A percentile compares a stretch with the other conserved stretches of the same genome.
phyloP scores from a whole-genome alignment of 768 basidiomycete species.

The Mycena belliarum region DNA sequence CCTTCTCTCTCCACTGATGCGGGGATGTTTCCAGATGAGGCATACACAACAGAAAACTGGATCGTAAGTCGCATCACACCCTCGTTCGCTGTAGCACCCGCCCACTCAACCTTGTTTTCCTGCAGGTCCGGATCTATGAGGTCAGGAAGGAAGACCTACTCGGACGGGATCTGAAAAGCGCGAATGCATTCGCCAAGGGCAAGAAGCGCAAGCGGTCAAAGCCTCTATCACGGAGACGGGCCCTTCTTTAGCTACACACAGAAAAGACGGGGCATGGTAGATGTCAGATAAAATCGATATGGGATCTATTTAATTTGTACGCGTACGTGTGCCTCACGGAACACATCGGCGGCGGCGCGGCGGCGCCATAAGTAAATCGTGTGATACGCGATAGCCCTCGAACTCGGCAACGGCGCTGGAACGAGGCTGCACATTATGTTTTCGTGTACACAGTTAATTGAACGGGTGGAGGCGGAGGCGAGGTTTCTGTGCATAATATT shows the following conservation, averaged over 20 bases:
- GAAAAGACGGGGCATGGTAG: background rate
- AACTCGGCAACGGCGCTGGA: background rate
- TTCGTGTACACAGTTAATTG: background rate
- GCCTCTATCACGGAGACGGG: conserved; percentile 61
- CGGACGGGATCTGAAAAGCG: conserved; percentile 86
- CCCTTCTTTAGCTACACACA: conserved; percentile 34
- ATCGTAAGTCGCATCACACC: conserved; percentile 59
- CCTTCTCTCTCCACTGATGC: background rate
- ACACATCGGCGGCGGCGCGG: background rate
- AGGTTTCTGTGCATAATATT: background rate
- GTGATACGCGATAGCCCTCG: background rate
- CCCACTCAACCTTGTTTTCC: conserved; percentile 4
- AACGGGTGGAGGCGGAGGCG: background rate
- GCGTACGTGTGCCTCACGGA: background rate
- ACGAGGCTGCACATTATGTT: background rate
- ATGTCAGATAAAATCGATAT: conserved; percentile 12
- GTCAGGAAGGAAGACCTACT: conserved; percentile 93
- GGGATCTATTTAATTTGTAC: conserved; percentile 16
- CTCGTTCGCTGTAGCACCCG: background rate
- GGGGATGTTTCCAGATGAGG: conserved; percentile 74
- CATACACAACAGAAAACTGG: conserved; percentile 99
- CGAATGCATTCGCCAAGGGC: conserved; percentile 81
- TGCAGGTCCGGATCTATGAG: conserved; percentile 85
- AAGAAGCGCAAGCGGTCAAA: conserved; percentile 88
- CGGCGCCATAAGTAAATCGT: background rate